A percentile compares a stretch with the other conserved stretches of the same genome.
Evolutionary conservation across 208 protist species (phyloP).

Genomic region (Endotrypanum monterogeii): DNA sequence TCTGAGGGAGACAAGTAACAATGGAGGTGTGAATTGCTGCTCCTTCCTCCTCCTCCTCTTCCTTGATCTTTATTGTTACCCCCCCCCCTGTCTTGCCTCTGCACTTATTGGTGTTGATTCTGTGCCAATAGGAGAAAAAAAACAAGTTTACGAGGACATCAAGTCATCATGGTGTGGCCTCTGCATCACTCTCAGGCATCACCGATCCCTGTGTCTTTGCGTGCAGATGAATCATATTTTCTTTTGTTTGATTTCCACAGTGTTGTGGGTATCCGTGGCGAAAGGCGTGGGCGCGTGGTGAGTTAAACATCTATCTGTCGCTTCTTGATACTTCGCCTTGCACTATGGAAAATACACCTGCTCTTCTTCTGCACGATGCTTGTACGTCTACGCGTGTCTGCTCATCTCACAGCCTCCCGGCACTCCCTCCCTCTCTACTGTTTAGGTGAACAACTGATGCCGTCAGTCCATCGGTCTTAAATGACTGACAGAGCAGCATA

Average conservation of each 20-base stretch:
- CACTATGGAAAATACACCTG: neutral
- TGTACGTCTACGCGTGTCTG: neutral
- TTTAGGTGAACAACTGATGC: neutral
- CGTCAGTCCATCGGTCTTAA: neutral
- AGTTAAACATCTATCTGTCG: neutral
- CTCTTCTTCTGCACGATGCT: neutral
- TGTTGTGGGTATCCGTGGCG: neutral
- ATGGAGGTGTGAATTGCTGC: neutral
- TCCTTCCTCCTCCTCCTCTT: neutral
- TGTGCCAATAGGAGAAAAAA: neutral
- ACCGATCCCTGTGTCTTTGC: neutral
- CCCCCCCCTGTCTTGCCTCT: neutral
- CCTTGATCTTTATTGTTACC: no score
- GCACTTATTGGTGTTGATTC: neutral
- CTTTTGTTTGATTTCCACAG: neutral
- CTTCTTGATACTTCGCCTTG: neutral
- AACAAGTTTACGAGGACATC: no score
- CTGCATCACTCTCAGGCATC: neutral
- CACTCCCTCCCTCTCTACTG: neutral
- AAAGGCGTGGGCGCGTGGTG: no score
- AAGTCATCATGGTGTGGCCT: neutral
- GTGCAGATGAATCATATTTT: neutral
- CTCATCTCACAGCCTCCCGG: neutral
- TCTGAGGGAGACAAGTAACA: neutral
- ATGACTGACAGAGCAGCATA: neutral